Base-by-base conservation (phyloP, 352 stramenopile genomes). In the Pythium vanterpoolii region DNA sequence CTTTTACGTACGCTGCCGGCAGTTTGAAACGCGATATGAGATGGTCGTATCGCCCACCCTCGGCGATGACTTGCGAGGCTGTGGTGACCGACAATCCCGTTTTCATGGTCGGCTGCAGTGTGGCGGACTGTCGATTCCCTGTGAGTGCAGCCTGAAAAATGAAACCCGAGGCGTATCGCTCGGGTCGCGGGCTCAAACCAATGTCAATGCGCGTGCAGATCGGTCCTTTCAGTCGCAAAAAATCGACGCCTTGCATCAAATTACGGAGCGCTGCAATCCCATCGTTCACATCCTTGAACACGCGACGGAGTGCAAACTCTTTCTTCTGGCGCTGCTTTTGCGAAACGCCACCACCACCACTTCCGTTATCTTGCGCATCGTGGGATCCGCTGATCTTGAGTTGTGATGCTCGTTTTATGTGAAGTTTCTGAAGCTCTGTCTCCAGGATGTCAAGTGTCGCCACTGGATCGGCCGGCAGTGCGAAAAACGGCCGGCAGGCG, bases 11-110 rank as follows among this genome's bases (percentile, higher is more conserved):
- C 8, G 84, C 84, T 0, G 75, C 85, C 5, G 86, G 87, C 18
- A 94, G 70, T n/a, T 90, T 88, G 64, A 94, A 95, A 0, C 83
- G 81, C 3, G 83, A 84, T n/a, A 95, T 61, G 27, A 95, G 60
- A 7, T 83, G 71, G 48, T 95, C 86, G 48, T 94, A 95, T 1
- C 86, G 82, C 26, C 86, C 86, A 46, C 84, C 86, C 60, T 95
- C 84, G 1, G 86, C 86, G 26, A 94, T 89, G 28, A 89, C 83
- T 48, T 89, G 80, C 13, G 69, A 82, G 11, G 74, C 71, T 6
- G 56, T 89, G 7, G 65, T 69, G 5, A 63, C 58, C 3, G 73
- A 68, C n/a, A 53, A 54, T 5, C 46, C 27, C 4, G 58, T n/a
- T 4, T 54, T 43, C 46, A 62, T 48, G 2, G 45, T 28, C 6